phyloP scores from a whole-genome alignment of 2,329 filamentous ascomycete genomes.

The Byssoonygena ceratinophila region DNA sequence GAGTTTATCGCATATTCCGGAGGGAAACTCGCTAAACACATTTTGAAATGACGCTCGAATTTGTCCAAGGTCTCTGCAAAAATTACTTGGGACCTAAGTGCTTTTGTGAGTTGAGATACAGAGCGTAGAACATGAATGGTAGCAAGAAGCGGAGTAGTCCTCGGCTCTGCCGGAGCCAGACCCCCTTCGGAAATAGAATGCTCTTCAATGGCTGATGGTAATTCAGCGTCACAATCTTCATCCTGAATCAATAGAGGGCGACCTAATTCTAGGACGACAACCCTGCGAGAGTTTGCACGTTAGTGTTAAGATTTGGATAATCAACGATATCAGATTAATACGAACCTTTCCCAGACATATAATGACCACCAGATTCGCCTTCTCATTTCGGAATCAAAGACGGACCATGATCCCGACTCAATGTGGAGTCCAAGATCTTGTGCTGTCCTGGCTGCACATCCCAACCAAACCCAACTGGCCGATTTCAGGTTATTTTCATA shows the following conservation, averaged over 20 bases:
- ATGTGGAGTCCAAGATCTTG: slow-evolving; percentile 75
- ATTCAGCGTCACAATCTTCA: slow-evolving; percentile 70
- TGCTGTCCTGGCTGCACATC: slow-evolving; percentile 63
- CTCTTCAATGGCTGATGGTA: slow-evolving; percentile 73
- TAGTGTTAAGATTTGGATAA: background rate
- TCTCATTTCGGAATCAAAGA: slow-evolving; percentile 74
- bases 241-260: slow-evolving; percentile 76
- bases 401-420: slow-evolving; percentile 61
- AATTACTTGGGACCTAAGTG: slow-evolving; percentile 57
- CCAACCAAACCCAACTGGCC: slow-evolving; percentile 76
- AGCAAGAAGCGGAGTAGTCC: slow-evolving; percentile 62
- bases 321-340: background rate
- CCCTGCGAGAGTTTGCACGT: slow-evolving; percentile 35
- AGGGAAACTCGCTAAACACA: slow-evolving; percentile 66
- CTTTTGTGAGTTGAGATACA: slow-evolving; percentile 61
- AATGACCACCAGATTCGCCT: slow-evolving; percentile 88
- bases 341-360: slow-evolving; percentile 74
- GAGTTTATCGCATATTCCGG: slow-evolving; percentile 59
- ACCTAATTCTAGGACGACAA: slow-evolving; percentile 68
- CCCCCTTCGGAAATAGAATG: slow-evolving; percentile 46
- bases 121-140: slow-evolving; percentile 73
- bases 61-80: slow-evolving; percentile 57
- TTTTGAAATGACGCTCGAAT: slow-evolving; percentile 70
- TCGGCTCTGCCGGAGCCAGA: slow-evolving; percentile 36
- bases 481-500: slow-evolving; percentile 80